A percentile compares a stretch with the other conserved stretches of the same genome.
Conservation (phyloP, 2,329 filamentous ascomycete species). For the Xylaria sp. region DNA sequence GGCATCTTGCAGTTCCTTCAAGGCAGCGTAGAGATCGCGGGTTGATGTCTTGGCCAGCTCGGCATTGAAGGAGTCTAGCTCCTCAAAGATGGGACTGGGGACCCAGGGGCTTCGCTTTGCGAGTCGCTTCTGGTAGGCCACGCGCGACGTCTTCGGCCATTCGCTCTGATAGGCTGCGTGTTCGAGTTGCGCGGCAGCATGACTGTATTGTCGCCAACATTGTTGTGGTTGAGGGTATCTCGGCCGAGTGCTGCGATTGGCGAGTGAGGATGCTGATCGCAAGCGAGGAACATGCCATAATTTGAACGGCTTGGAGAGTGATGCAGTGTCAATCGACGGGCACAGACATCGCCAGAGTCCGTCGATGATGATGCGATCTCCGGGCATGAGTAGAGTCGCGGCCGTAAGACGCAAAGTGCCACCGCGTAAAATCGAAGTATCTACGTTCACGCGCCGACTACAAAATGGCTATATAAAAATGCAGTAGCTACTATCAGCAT, state of each 20-base stretch:
- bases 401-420: slow-evolving; percentile 16
- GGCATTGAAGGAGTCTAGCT: slow-evolving; percentile 36
- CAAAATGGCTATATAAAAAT: not conserved
- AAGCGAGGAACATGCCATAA: slow-evolving; percentile 23
- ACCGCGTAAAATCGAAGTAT: slow-evolving; percentile 14
- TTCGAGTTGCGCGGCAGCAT: slow-evolving; percentile 4
- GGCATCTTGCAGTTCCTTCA: slow-evolving; percentile 55
- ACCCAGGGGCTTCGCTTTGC: slow-evolving; percentile 46
- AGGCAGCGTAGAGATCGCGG: slow-evolving; percentile 59
- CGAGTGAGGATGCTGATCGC: slow-evolving; percentile 29
- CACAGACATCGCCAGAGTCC: slow-evolving; percentile 74
- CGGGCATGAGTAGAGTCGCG: slow-evolving; percentile 49
- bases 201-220: slow-evolving; percentile 31
- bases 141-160: slow-evolving; percentile 31
- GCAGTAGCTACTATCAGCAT: not conserved
- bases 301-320: slow-evolving; percentile 51
- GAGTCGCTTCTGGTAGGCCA: slow-evolving; percentile 43
- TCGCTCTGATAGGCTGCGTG: slow-evolving; percentile 12
- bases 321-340: slow-evolving; percentile 61
- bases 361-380: slow-evolving; percentile 59
- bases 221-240: slow-evolving; percentile 29
- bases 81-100: slow-evolving; percentile 42
- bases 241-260: slow-evolving; percentile 29
- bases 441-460: not conserved
- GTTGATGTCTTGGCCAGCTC: slow-evolving; percentile 48